Conservation (phyloP, 192 early-diverging fungal species). For the Coemansia sp. region DNA sequence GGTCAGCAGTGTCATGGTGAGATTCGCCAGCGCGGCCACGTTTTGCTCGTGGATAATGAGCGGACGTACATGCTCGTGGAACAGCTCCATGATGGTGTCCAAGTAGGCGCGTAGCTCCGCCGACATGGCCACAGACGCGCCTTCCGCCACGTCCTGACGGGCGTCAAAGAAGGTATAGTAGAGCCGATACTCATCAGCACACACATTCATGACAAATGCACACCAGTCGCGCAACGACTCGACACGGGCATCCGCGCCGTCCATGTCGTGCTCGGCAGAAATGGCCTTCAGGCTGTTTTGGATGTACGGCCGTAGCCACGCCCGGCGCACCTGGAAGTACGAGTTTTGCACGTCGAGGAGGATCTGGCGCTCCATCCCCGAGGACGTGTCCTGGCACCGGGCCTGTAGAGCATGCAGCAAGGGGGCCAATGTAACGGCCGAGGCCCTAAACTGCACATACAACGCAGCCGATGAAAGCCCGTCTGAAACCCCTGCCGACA, state of each 20-base stretch:
- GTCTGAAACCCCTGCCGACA: not conserved
- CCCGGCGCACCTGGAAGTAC: constrained; percentile 69
- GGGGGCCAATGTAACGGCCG: constrained; percentile 56
- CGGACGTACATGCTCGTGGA: constrained; percentile 84
- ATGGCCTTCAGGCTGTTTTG: constrained; percentile 54
- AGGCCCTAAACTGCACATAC: constrained; percentile 75
- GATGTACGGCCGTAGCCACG: constrained; percentile 63
- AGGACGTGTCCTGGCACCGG: constrained; percentile 28
- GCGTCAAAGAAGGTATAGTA: constrained; percentile 69
- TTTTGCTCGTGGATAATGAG: constrained; percentile 79
- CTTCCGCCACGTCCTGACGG: constrained; percentile 44
- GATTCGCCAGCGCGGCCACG: constrained; percentile 74
- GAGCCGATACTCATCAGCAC: constrained; percentile 74
- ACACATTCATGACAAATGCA: constrained; percentile 79
- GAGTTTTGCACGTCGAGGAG: constrained; percentile 68
- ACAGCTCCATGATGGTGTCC: constrained; percentile 63
- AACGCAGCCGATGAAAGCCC: constrained; percentile 19
- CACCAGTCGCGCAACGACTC: constrained; percentile 52
- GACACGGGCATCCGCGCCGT: not conserved
- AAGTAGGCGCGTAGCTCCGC: constrained; percentile 59
- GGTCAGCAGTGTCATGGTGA: constrained; percentile 54
- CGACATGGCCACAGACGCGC: constrained; percentile 58
- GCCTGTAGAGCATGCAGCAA: constrained; percentile 75
- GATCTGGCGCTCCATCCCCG: constrained; percentile 63
- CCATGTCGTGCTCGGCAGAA: constrained; percentile 13